phyloP scores from a whole-genome alignment of 768 basidiomycete species.

The Boletus tylopilopsis region DNA sequence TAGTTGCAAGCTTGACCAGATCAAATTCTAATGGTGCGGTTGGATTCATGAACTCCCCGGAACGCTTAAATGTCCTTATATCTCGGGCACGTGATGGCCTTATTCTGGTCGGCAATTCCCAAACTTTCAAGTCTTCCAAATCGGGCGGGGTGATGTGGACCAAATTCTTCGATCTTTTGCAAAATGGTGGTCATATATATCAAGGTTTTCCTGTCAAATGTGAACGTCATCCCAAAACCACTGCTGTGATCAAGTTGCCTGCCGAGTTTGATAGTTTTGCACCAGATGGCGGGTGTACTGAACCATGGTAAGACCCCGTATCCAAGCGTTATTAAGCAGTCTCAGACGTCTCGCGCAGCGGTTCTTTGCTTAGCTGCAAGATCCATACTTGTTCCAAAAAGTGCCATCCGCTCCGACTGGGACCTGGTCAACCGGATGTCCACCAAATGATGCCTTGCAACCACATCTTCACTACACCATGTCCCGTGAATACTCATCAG shows the following conservation, averaged over 20 bases:
- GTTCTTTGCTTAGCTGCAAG: slow-evolving; percentile 44
- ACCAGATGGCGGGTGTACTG: slow-evolving; percentile 62
- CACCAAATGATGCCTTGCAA: slow-evolving; percentile 39
- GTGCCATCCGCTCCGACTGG: slow-evolving; percentile 56
- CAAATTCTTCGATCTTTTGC: slow-evolving; percentile 44
- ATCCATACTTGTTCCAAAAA: slow-evolving; percentile 54
- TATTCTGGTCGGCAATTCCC: slow-evolving; percentile 61
- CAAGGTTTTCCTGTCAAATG: slow-evolving; percentile 59
- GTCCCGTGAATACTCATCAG: slow-evolving; percentile 42
- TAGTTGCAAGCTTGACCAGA: slow-evolving; percentile 56
- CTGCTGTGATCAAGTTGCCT: slow-evolving; percentile 36
- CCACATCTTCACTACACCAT: slow-evolving; percentile 34
- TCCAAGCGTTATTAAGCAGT: neutral
- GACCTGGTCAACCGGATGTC: slow-evolving; percentile 35
- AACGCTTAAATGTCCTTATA: slow-evolving; percentile 67
- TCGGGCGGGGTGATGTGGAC: slow-evolving; percentile 53
- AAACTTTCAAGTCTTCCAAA: slow-evolving; percentile 52
- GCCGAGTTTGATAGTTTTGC: slow-evolving; percentile 47
- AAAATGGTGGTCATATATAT: slow-evolving; percentile 43
- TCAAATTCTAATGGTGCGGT: slow-evolving; percentile 56
- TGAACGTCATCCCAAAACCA: slow-evolving; percentile 47
- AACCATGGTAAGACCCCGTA: slow-evolving; percentile 54
- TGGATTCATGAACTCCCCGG: slow-evolving; percentile 69
- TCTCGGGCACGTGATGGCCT: slow-evolving; percentile 64
- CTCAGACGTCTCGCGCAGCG: slow-evolving; percentile 33